These are phyloP conservation scores for Phytophthora quininea DNA, from an alignment of 352 stramenopile genomes.

Conservation along the genomic window DNA sequence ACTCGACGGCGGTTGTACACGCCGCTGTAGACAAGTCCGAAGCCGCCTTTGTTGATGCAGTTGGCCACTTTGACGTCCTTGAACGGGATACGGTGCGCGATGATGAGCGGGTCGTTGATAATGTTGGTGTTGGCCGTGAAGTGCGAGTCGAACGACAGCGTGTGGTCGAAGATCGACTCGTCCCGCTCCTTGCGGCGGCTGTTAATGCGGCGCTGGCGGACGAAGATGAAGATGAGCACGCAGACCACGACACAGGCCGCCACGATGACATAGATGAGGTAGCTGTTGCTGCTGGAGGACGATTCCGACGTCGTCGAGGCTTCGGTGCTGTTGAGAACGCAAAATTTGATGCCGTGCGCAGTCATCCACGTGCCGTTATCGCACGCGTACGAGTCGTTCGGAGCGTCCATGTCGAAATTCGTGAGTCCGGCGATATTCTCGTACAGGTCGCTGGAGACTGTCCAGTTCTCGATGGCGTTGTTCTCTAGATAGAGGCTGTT, in stretches of 20 bases:
- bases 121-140: conserved; percentile 57
- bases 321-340: conserved; percentile 36
- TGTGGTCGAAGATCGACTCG: conserved; percentile 58
- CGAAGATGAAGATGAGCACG: conserved; percentile 55
- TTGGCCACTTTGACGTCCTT: conserved; percentile 64
- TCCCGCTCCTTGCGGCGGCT: conserved; percentile 44
- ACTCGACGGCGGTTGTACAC: conserved; percentile 65
- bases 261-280: conserved; percentile 51
- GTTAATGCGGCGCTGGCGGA: conserved; percentile 43
- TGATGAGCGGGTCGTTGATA: conserved; percentile 68
- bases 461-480: conserved; percentile 56
- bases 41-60: conserved; percentile 68
- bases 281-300: conserved; percentile 41
- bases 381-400: conserved; percentile 39
- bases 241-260: conserved; percentile 48
- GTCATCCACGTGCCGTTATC: conserved; percentile 45
- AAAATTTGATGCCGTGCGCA: conserved; percentile 44
- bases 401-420: conserved; percentile 49
- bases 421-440: conserved; percentile 44
- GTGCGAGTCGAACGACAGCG: conserved; percentile 63
- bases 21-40: conserved; percentile 67
- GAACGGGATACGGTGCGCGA: conserved; percentile 65
- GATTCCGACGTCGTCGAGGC: conserved; percentile 24
- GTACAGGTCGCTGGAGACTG: conserved; percentile 45
- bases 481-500: conserved; percentile 51